Percentiles rank a stretch among this genome's conserved stretches.
These are phyloP conservation scores for Naumovozyma dairenensis DNA, from an alignment of 805 yeast species.

Conservation along the genomic window DNA sequence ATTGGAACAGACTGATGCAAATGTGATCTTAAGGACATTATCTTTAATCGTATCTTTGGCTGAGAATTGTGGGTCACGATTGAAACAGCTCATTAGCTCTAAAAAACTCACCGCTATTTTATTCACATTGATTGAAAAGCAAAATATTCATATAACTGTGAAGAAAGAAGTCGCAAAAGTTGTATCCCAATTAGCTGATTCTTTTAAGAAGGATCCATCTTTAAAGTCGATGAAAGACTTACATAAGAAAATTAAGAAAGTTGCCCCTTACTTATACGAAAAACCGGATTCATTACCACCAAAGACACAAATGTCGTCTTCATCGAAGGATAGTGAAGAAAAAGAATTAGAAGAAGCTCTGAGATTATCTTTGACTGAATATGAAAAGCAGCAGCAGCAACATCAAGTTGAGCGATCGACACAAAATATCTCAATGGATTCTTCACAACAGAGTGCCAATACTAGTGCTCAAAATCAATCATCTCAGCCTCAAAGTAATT, in stretches of 20 bases:
- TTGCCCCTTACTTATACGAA: conserved; percentile 31
- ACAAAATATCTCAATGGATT: no score
- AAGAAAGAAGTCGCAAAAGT: conserved; percentile 58
- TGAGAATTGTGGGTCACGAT: conserved; percentile 67
- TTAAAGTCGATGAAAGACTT: conserved; percentile 60
- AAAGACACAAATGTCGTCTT: conserved; percentile 38
- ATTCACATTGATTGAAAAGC: conserved; percentile 41
- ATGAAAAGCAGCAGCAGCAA: conserved; percentile 30
- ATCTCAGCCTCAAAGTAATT: conserved; percentile 4
- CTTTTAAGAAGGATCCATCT: conserved; percentile 68
- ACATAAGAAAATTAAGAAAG: conserved; percentile 36
- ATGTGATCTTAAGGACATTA: conserved; percentile 51
- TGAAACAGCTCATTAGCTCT: conserved; percentile 54
- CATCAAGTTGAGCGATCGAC: conserved; percentile 2
- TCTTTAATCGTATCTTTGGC: conserved; percentile 51
- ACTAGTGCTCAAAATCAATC: conserved; percentile 18
- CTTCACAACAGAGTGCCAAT: no score
- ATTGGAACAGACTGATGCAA: conserved; percentile 47
- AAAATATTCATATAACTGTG: conserved; percentile 53
- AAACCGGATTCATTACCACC: conserved; percentile 37
- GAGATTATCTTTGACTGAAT: conserved; percentile 61
- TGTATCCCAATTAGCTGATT: conserved; percentile 52
- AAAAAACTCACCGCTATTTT: conserved; percentile 41
- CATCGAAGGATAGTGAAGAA: conserved; percentile 54
- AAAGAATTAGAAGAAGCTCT: conserved; percentile 70